Percentiles rank a stretch among this genome's conserved stretches.
These are phyloP conservation scores for Saccharomyces cerevisiae DNA, from an alignment of 805 yeast genomes.

Conservation along the genomic window DNA sequence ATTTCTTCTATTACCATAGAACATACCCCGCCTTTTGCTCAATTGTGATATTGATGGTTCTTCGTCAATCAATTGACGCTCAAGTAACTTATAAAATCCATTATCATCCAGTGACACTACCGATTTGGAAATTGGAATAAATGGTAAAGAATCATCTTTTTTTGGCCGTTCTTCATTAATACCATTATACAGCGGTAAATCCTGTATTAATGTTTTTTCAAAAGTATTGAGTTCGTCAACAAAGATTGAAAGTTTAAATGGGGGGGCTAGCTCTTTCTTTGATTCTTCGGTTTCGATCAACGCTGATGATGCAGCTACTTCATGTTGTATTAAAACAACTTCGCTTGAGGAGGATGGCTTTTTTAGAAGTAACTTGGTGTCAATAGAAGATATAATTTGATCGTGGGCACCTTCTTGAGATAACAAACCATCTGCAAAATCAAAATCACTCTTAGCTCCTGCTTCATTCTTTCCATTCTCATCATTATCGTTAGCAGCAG, in stretches of 20 bases:
- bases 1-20: slow-evolving; percentile 43
- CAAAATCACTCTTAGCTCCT: neutral
- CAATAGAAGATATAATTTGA: slow-evolving; percentile 26
- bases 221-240: slow-evolving; percentile 27
- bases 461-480: slow-evolving; percentile 7
- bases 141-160: slow-evolving; percentile 24
- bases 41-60: slow-evolving; percentile 31
- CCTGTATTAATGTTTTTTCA: slow-evolving; percentile 31
- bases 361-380: slow-evolving; percentile 29
- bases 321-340: slow-evolving; percentile 28
- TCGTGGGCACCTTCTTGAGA: neutral
- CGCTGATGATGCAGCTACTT: slow-evolving; percentile 7
- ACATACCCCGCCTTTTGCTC: slow-evolving; percentile 37
- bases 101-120: slow-evolving; percentile 58
- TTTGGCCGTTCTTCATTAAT: slow-evolving; percentile 24
- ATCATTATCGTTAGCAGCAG: slow-evolving; percentile 1
- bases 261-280: slow-evolving; percentile 8
- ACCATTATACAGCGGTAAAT: slow-evolving; percentile 29
- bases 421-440: neutral
- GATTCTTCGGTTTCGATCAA: slow-evolving; percentile 20
- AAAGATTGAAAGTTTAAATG: slow-evolving; percentile 30
- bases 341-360: slow-evolving; percentile 31
- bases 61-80: slow-evolving; percentile 41
- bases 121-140: slow-evolving; percentile 58
- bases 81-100: slow-evolving; percentile 47